These are phyloP conservation scores for Metarhizium brunneum DNA, from an alignment of 2,329 filamentous ascomycete genomes.

Conservation along the genomic window DNA sequence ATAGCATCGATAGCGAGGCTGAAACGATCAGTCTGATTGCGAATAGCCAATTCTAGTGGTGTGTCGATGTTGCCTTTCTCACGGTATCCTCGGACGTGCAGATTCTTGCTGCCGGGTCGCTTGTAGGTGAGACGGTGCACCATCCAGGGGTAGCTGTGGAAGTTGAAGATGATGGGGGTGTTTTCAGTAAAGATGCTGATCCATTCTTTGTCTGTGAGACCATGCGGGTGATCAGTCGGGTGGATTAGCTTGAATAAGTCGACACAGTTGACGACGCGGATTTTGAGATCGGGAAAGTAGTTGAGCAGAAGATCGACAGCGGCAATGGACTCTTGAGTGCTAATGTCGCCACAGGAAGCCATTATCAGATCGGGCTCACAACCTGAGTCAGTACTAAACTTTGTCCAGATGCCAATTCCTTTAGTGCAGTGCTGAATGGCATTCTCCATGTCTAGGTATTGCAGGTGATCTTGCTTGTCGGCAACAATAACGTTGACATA, in stretches of 20 bases:
- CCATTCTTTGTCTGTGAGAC: conserved; percentile 58
- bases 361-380: conserved; percentile 66
- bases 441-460: conserved; percentile 65
- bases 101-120: conserved; percentile 55
- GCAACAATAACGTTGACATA: conserved; percentile 76
- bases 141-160: conserved; percentile 76
- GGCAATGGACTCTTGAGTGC: conserved; percentile 65
- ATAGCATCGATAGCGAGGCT: conserved; percentile 70
- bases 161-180: conserved; percentile 72
- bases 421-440: conserved; percentile 71
- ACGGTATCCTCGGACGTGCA: conserved; percentile 70
- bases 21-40: conserved; percentile 70
- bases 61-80: conserved; percentile 84
- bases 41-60: conserved; percentile 67
- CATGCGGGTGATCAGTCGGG: conserved; percentile 62
- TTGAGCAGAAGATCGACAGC: conserved; percentile 66
- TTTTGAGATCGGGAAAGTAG: conserved; percentile 61
- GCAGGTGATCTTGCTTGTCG: conserved; percentile 71
- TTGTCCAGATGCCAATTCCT: conserved; percentile 69
- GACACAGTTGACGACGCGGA: conserved; percentile 72
- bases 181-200: conserved; percentile 60
- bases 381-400: conserved; percentile 62
- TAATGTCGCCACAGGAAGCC: conserved; percentile 66
- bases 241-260: conserved; percentile 75
- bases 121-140: conserved; percentile 70